These are phyloP conservation scores for Kitagawia praeruptora DNA, from an alignment of 129 eudicot genomes.

Conservation along the genomic window DNA sequence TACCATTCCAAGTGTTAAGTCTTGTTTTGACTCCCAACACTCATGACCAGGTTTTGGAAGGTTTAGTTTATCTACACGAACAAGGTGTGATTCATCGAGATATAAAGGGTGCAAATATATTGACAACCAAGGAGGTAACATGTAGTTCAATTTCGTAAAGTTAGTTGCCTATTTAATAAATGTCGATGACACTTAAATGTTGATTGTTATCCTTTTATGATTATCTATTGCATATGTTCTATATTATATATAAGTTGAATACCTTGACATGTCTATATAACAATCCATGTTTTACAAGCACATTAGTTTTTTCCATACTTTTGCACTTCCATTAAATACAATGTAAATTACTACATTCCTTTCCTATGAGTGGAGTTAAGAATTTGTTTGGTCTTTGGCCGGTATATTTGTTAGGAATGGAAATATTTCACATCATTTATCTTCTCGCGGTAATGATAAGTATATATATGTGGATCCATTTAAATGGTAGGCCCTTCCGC, in stretches of 20 bases:
- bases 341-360: not conserved
- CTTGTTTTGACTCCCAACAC: conserved; percentile 2
- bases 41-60: conserved; percentile 75
- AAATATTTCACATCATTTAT: no score
- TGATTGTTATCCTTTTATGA: not conserved
- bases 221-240: not conserved
- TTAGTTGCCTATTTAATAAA: not conserved
- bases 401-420: not conserved
- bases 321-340: not conserved
- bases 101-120: conserved; percentile 97
- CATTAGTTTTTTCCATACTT: not conserved
- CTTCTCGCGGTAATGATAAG: no score
- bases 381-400: not conserved
- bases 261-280: not conserved
- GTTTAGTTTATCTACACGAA: conserved; percentile 94
- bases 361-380: not conserved
- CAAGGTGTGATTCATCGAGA: conserved; percentile 99
- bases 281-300: not conserved
- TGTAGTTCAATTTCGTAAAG: not conserved
- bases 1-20: not conserved
- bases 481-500: no score
- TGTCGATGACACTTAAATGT: not conserved
- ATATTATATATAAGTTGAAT: not conserved
- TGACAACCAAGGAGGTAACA: conserved; percentile 89
- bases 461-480: no score